A percentile compares a stretch with the other conserved stretches of the same genome.
Conservation (phyloP, 2,329 filamentous ascomycete genomes). For the Clonostachys rosea region DNA sequence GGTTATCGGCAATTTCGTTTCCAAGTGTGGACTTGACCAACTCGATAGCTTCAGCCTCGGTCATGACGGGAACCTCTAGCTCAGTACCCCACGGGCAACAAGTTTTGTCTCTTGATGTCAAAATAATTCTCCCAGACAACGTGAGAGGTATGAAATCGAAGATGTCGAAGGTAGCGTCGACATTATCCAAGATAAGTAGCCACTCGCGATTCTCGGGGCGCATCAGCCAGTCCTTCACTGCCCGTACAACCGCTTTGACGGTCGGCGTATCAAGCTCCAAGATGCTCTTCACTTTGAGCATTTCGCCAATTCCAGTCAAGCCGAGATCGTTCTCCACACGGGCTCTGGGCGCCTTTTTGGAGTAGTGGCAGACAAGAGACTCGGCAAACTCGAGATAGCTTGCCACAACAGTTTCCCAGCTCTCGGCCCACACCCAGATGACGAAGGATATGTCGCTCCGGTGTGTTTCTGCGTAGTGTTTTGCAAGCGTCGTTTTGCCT, state of each 20-base stretch:
- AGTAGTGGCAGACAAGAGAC: constrained; percentile 11
- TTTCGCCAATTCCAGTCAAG: constrained; percentile 12
- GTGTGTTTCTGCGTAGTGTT: constrained; percentile 12
- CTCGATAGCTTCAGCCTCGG: constrained; percentile 8
- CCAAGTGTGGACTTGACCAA: constrained; percentile 7
- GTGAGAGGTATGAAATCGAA: constrained; percentile 16
- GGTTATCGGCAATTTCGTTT: neutral
- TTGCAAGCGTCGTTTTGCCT: constrained; percentile 15
- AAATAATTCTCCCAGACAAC: constrained; percentile 12
- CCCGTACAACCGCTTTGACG: constrained; percentile 13
- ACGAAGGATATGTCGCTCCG: constrained; percentile 11
- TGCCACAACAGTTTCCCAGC: constrained; percentile 15
- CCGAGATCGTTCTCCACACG: constrained; percentile 14
- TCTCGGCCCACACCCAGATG: constrained; percentile 16
- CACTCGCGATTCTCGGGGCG: constrained; percentile 13
- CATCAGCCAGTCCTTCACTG: constrained; percentile 17
- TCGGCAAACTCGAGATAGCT: constrained; percentile 16
- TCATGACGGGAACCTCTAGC: constrained; percentile 11
- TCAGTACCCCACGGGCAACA: constrained; percentile 12
- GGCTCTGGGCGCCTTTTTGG: constrained; percentile 5
- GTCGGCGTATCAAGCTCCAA: constrained; percentile 11
- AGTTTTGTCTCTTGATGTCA: constrained; percentile 12
- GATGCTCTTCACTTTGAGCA: constrained; percentile 13
- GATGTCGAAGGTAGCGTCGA: constrained; percentile 13
- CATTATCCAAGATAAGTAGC: constrained; percentile 15